A percentile compares a stretch with the other conserved stretches of the same genome.
Conservation (phyloP, 2,329 filamentous ascomycete genomes). For the Fusarium sp. region DNA sequence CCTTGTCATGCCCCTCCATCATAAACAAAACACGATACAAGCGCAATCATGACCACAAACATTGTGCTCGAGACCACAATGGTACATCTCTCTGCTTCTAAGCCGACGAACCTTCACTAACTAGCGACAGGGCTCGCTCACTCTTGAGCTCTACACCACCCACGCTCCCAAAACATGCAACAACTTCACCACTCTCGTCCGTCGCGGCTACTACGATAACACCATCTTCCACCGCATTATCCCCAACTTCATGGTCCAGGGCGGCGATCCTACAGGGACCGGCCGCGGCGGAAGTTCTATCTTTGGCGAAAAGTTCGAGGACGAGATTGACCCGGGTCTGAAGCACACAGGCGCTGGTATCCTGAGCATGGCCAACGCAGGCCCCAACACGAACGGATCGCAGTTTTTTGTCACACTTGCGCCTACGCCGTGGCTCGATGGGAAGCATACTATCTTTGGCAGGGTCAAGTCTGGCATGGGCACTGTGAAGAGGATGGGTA, state of each 20-base stretch:
- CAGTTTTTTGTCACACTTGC: constrained; percentile 98
- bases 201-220: constrained; percentile 88
- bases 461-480: constrained; percentile 86
- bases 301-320: constrained; percentile 93
- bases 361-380: constrained; percentile 96
- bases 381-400: constrained; percentile 91
- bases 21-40: constrained; percentile 9
- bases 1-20: constrained; percentile 38
- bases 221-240: constrained; percentile 95
- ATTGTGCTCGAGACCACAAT: constrained; percentile 88
- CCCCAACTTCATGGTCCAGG: constrained; percentile 95
- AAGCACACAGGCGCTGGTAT: constrained; percentile 95
- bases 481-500: constrained; percentile 87
- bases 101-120: constrained; percentile 1
- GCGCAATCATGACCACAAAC: constrained; percentile 76
- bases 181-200: constrained; percentile 86
- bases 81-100: constrained; percentile 62
- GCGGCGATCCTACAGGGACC: constrained; percentile 93
- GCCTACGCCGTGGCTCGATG: constrained; percentile 95
- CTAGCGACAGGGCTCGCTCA: constrained; percentile 77
- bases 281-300: constrained; percentile 90
- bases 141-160: constrained; percentile 87
- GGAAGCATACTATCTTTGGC: constrained; percentile 97
- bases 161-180: constrained; percentile 92
- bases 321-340: constrained; percentile 83